Percentiles rank a stretch among this genome's conserved stretches.
Evolutionary conservation across 495 filamentous ascomycete genomes (phyloP).

Genomic region (Lichina pygmaea): DNA sequence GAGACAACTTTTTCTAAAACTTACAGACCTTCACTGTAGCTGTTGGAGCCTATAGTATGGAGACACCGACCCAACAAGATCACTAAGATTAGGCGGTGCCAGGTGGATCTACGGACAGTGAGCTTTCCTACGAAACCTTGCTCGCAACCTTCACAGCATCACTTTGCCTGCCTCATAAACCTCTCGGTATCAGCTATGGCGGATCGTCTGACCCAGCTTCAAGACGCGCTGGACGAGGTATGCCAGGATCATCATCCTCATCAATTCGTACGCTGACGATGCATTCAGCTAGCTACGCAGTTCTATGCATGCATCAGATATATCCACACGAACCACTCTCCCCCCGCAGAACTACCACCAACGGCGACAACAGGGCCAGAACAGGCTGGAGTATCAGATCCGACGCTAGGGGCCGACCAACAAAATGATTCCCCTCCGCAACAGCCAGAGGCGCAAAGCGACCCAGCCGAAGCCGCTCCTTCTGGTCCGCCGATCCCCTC

Average conservation of each 20-base stretch:
- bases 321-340: slow-evolving; percentile 56
- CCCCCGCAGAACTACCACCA: slow-evolving; percentile 19
- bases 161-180: not conserved
- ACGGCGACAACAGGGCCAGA: slow-evolving; percentile 19
- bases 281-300: slow-evolving; percentile 50
- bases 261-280: not conserved
- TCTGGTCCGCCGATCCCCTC: slow-evolving; percentile 13
- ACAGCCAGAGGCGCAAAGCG: not conserved
- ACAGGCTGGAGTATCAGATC: not conserved
- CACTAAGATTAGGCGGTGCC: too few relatives aligned
- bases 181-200: slow-evolving; percentile 27
- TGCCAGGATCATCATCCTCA: not conserved
- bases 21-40: too few relatives aligned
- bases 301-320: slow-evolving; percentile 73
- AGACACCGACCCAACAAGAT: too few relatives aligned
- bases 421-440: not conserved
- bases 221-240: slow-evolving; percentile 85
- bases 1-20: too few relatives aligned
- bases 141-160: too few relatives aligned
- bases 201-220: slow-evolving; percentile 76
- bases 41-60: too few relatives aligned
- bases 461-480: not conserved
- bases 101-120: too few relatives aligned
- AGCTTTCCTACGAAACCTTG: too few relatives aligned
- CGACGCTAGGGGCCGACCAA: not conserved